A percentile compares a stretch with the other conserved stretches of the same genome.
phyloP scores from a whole-genome alignment of 129 eudicot species.

The Smallanthus sonchifolius region DNA sequence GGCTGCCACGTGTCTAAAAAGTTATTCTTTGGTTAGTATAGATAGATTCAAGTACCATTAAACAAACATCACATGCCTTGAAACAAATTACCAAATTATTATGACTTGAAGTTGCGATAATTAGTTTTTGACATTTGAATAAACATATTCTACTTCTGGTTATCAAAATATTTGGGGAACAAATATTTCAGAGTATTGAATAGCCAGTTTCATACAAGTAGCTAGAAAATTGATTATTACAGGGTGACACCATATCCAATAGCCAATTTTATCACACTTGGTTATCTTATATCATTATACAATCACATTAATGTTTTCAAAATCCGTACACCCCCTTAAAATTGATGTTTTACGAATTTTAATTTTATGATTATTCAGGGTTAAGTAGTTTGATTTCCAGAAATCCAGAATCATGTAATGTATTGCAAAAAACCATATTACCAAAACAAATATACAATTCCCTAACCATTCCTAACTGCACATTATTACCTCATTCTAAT shows the following conservation, averaged over 20 bases:
- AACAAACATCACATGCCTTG: not conserved
- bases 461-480: not conserved
- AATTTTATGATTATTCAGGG: not conserved
- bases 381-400: not conserved
- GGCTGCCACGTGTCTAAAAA: no score
- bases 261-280: not conserved
- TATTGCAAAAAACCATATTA: no score
- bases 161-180: not conserved
- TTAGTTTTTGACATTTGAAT: not conserved
- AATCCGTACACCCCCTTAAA: not conserved
- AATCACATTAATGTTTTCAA: not conserved
- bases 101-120: not conserved
- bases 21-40: no score
- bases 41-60: constrained; percentile 16
- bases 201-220: not conserved
- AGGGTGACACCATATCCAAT: not conserved
- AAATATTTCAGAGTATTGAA: not conserved
- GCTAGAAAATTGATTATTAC: not conserved
- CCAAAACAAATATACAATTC: not conserved
- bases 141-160: not conserved
- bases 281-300: not conserved
- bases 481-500: no score
- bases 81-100: not conserved
- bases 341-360: not conserved
- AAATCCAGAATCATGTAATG: not conserved